A percentile compares a stretch with the other conserved stretches of the same genome.
These are phyloP conservation scores for Fraxinus greggii DNA, from an alignment of 305 asterid species.

Conservation along the genomic window DNA sequence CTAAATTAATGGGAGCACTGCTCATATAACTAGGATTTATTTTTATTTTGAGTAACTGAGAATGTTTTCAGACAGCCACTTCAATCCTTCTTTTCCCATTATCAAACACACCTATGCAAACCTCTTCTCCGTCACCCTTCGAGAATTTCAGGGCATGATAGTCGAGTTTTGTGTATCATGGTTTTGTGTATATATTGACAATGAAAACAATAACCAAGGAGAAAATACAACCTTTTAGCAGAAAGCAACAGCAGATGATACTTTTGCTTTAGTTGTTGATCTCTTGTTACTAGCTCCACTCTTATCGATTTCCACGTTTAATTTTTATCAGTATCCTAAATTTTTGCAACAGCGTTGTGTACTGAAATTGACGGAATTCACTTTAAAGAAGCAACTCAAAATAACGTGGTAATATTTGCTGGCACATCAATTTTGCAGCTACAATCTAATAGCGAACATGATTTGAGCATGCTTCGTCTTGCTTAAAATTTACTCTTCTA, in stretches of 20 bases:
- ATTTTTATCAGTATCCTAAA: not conserved
- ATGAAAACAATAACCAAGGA: not conserved
- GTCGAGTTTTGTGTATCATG: not conserved
- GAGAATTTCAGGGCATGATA: not conserved
- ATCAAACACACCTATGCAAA: not conserved
- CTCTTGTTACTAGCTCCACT: not conserved
- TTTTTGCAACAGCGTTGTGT: not conserved
- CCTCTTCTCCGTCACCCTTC: not conserved
- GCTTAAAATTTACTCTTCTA: not conserved
- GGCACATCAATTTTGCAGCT: not conserved
- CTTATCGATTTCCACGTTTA: not conserved
- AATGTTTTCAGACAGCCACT: not conserved
- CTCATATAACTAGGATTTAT: not conserved
- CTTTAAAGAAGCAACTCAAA: not conserved
- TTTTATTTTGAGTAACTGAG: not conserved
- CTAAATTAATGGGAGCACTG: not conserved
- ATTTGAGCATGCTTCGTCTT: not conserved
- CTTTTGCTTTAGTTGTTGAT: not conserved
- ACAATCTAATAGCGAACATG: not conserved
- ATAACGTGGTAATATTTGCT: not conserved
- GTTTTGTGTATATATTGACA: not conserved
- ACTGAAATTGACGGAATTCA: not conserved
- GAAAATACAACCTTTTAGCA: not conserved
- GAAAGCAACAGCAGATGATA: not conserved
- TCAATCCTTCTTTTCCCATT: not conserved